Evolutionary conservation across 192 early-diverging fungal species (phyloP), one percentile per base, ranked within the genome.

Genomic region (Coemansia sp.): DNA sequence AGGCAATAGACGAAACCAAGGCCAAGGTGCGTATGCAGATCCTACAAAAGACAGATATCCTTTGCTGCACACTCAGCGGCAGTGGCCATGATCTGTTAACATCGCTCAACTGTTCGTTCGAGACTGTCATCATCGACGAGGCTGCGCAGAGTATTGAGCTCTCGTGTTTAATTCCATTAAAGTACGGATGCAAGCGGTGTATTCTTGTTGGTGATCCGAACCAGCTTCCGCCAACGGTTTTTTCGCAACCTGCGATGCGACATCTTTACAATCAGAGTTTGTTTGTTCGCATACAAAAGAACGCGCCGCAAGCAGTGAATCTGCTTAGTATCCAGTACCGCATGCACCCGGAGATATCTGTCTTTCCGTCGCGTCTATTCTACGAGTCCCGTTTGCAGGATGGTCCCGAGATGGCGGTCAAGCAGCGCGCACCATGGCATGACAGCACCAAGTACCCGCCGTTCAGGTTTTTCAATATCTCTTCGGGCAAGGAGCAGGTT

Each of bases 271-370:
- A 95, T 63, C 89, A 93, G 72, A 91, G 88, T 72, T 72, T 99
- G 59, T 99, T 97, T 84, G 89, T 92, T 34, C 83, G 96, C 10
- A 76, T 97, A n/a, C 89, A 95, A 75, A 82, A 81, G 23, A 77
- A 74, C 40, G 62, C 83, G 20, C 90, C 90, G 1, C 59, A 87
- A 2, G 74, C 77, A 3, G 89, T 96, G 13, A 86, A 87, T 63
- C 75, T 98, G 45, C 75, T 98, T 37, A 93, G 90, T 62, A 95
- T 95, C 46, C 95, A 98, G 83, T 98, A 97, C 73, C 92, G 95
- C 66, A 97, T 98, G 96, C 93, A 99, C 68, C 94, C 95, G 0
- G 83, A 88, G 26, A 96, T 99, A 20, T 94, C 92, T 35, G 58
- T 31, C 10, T 94, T 96, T 58, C 94, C 94, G 2, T 90, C 86